Conservation (phyloP, 2,329 filamentous ascomycete species). For the Helotiales sp. region DNA sequence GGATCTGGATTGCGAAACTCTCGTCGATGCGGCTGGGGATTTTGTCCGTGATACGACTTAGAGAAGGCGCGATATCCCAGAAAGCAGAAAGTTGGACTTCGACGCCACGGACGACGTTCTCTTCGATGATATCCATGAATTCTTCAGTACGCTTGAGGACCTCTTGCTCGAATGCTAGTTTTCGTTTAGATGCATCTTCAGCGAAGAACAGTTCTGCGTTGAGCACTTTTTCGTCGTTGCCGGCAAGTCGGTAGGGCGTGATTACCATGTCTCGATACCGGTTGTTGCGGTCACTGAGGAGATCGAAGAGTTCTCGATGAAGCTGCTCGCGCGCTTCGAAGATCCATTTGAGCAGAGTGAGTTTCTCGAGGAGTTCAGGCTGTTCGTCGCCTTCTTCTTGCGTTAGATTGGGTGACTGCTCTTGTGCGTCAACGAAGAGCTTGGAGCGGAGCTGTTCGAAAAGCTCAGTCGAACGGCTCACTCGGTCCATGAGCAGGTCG, state of each 20-base stretch:
- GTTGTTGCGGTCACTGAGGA: constrained; percentile 83
- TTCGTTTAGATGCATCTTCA: constrained; percentile 75
- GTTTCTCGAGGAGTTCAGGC: constrained; percentile 90
- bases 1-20: constrained; percentile 59
- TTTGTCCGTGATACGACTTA: constrained; percentile 78
- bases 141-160: constrained; percentile 74
- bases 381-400: constrained; percentile 96
- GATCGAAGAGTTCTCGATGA: constrained; percentile 82
- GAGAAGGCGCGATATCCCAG: constrained; percentile 93
- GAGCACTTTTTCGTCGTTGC: constrained; percentile 78
- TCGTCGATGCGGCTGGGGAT: constrained; percentile 60
- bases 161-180: constrained; percentile 72
- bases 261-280: constrained; percentile 85
- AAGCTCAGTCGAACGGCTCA: constrained; percentile 74
- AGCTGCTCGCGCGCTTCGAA: constrained; percentile 92
- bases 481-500: constrained; percentile 76
- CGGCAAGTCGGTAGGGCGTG: constrained; percentile 75
- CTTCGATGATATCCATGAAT: constrained; percentile 79
- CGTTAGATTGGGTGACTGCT: constrained; percentile 73
- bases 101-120: constrained; percentile 84
- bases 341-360: constrained; percentile 95
- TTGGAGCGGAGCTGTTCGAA: constrained; percentile 76
- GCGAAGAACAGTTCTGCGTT: constrained; percentile 83
- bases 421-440: constrained; percentile 72
- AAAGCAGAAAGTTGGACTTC: constrained; percentile 92